These are phyloP conservation scores for Mortierella alpina DNA, from an alignment of 192 early-diverging fungal species.

Conservation along the genomic window DNA sequence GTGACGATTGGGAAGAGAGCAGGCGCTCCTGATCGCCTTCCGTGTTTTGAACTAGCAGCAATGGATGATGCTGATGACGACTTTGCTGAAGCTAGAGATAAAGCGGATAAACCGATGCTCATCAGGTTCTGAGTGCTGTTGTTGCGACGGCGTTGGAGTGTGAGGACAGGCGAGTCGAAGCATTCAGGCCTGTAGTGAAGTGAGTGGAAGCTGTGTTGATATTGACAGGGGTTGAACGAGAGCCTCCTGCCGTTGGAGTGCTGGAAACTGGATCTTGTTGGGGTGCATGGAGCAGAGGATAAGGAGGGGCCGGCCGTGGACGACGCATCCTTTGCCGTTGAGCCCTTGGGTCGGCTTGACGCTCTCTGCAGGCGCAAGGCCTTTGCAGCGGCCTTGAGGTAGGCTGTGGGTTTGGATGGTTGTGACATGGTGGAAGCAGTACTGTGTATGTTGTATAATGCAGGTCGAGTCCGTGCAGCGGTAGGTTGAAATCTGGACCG, in stretches of 20 bases:
- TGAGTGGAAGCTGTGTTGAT: slow-evolving; percentile 10
- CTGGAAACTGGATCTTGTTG: slow-evolving; percentile 30
- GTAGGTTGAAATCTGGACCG: not conserved
- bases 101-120: not conserved
- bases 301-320: not conserved
- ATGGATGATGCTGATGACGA: slow-evolving; percentile 3
- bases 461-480: not conserved
- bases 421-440: slow-evolving; percentile 7
- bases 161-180: slow-evolving; percentile 23
- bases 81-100: not conserved
- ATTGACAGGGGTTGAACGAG: slow-evolving; percentile 11
- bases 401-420: slow-evolving; percentile 31
- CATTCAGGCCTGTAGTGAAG: slow-evolving; percentile 5
- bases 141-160: slow-evolving; percentile 26
- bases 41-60: slow-evolving; percentile 6
- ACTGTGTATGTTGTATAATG: not conserved
- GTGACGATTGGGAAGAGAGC: slow-evolving; percentile 18
- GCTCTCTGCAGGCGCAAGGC: slow-evolving; percentile 29
- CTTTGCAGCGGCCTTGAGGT: slow-evolving; percentile 42
- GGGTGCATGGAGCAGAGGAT: not conserved
- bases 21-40: slow-evolving; percentile 23
- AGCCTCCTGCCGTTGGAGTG: slow-evolving; percentile 40
- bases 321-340: slow-evolving; percentile 23
- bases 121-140: not conserved
- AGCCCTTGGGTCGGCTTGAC: slow-evolving; percentile 14